Percentiles rank a stretch among this genome's conserved stretches.
Conservation (phyloP, 2,329 filamentous ascomycete species). For the Venturia effusa region DNA sequence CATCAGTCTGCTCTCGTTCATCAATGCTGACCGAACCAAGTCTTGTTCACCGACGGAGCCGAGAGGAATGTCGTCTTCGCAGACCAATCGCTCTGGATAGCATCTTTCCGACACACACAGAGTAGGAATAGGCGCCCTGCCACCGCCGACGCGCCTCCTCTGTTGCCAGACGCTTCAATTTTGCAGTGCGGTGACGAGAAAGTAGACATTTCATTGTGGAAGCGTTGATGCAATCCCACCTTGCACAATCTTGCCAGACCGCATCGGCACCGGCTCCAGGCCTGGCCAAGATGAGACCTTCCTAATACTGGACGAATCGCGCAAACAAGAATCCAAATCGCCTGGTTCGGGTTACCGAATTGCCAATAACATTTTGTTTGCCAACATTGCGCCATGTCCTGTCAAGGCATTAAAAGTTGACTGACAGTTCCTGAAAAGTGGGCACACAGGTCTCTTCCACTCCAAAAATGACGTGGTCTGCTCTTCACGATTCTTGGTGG, state of each 20-base stretch:
- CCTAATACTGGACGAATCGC: neutral
- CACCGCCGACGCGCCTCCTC: neutral
- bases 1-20: neutral
- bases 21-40: neutral
- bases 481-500: neutral
- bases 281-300: neutral
- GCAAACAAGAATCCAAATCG: neutral
- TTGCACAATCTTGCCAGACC: neutral
- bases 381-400: neutral
- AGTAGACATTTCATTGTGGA: neutral
- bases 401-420: neutral
- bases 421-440: neutral
- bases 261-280: neutral
- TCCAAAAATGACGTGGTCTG: neutral
- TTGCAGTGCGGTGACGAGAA: neutral
- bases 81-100: neutral
- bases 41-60: neutral
- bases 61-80: neutral
- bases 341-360: neutral
- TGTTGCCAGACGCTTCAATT: neutral
- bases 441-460: neutral
- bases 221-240: neutral
- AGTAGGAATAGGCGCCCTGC: neutral
- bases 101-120: neutral
- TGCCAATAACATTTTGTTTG: neutral